Percentiles rank a stretch among this genome's conserved stretches.
These are phyloP conservation scores for Sphagnurus paluster DNA, from an alignment of 1,284 basidiomycete genomes.

Conservation along the genomic window DNA sequence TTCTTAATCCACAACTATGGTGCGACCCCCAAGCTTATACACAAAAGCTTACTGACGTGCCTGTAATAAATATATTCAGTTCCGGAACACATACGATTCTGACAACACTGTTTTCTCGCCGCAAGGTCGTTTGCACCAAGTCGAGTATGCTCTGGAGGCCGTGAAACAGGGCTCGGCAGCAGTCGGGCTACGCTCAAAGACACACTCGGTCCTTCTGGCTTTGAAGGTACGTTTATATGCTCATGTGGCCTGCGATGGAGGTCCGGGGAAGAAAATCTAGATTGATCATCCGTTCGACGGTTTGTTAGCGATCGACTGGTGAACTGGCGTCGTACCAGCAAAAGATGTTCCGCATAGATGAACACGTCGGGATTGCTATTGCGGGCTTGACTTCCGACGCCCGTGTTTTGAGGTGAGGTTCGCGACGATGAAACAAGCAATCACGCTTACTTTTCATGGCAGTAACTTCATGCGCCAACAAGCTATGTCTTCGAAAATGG, in stretches of 20 bases:
- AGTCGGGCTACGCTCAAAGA: constrained; percentile 93
- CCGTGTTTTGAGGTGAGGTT: constrained; percentile 84
- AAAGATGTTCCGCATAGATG: constrained; percentile 99
- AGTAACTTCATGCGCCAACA: constrained; percentile 99
- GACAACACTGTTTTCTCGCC: constrained; percentile 97
- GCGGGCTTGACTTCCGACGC: constrained; percentile 98
- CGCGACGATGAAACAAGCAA: background rate
- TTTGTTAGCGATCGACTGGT: constrained; percentile 87
- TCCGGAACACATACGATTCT: constrained; percentile 93
- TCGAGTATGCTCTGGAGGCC: constrained; percentile 99
- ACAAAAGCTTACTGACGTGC: constrained; percentile 16
- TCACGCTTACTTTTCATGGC: background rate
- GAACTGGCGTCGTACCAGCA: constrained; percentile 99
- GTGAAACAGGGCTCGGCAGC: constrained; percentile 99
- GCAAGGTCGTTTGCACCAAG: constrained; percentile 89
- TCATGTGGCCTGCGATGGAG: background rate
- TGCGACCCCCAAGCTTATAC: constrained; percentile 19
- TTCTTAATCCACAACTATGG: constrained; percentile 32
- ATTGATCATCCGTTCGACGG: background rate
- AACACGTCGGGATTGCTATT: constrained; percentile 98
- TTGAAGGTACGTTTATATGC: constrained; percentile 65
- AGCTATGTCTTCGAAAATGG: constrained; percentile 93
- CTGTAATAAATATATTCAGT: constrained; percentile 45
- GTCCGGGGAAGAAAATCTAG: background rate
- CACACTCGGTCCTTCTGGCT: constrained; percentile 91